A percentile compares a stretch with the other conserved stretches of the same genome.
Evolutionary conservation across 1,139 yeast species (phyloP).

Genomic region (Yamadazyma dushanensis): DNA sequence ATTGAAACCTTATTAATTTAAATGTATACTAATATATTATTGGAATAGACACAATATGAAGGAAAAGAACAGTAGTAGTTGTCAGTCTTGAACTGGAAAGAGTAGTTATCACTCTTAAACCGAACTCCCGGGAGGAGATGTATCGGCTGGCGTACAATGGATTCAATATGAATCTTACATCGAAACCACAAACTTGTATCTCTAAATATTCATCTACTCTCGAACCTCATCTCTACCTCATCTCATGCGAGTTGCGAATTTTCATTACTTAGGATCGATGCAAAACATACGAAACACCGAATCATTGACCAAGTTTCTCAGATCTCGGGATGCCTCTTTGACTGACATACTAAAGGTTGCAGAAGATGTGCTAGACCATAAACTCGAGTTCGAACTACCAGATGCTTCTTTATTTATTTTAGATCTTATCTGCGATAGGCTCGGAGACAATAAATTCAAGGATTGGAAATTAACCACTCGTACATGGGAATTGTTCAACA

Average conservation of each 20-base stretch:
- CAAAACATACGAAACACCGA: conserved; percentile 48
- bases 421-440: conserved; percentile 66
- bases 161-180: too few relatives aligned
- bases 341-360: conserved; percentile 47
- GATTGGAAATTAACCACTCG: conserved; percentile 41
- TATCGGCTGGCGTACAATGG: too few relatives aligned
- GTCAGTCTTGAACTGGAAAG: too few relatives aligned
- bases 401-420: conserved; percentile 57
- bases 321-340: conserved; percentile 53
- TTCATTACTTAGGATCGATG: conserved; percentile 18
- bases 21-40: conserved; percentile 12
- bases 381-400: conserved; percentile 55
- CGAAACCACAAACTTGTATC: too few relatives aligned
- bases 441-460: conserved; percentile 47
- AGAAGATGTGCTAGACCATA: conserved; percentile 36
- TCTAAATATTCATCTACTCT: too few relatives aligned
- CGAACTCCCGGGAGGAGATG: too few relatives aligned
- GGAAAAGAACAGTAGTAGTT: too few relatives aligned
- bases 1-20: conserved; percentile 96
- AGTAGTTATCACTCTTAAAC: too few relatives aligned
- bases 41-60: too few relatives aligned
- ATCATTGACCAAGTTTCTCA: conserved; percentile 59
- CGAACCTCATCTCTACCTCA: conserved; percentile 3
- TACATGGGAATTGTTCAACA: conserved; percentile 50
- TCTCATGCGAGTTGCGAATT: conserved; percentile 9